Evolutionary conservation across 2,329 filamentous ascomycete species (phyloP).

Genomic region (Ceratocystis albifundus): DNA sequence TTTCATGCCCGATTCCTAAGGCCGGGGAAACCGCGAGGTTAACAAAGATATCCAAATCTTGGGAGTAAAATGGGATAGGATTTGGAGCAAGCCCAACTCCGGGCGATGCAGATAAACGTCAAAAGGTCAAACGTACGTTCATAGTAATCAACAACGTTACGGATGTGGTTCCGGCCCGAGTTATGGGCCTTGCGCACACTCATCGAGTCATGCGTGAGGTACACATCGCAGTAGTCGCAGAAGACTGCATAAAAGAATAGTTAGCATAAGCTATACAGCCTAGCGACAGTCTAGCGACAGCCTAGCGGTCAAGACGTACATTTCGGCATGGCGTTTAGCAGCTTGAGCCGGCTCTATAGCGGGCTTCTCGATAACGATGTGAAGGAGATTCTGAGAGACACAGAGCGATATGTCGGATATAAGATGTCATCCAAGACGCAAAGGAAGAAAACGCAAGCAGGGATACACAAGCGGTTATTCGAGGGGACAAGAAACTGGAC

Average conservation of each 20-base stretch:
- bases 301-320: conserved; percentile 24
- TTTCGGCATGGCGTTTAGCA: conserved; percentile 10
- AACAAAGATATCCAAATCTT: no score
- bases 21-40: neutral
- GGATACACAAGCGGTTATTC: neutral
- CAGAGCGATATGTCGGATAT: neutral
- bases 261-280: neutral
- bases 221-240: conserved; percentile 98
- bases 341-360: neutral
- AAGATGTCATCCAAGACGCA: neutral
- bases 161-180: conserved; percentile 86
- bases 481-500: neutral
- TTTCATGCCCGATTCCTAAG: conserved; percentile 91
- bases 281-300: conserved; percentile 26
- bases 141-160: conserved; percentile 98
- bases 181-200: conserved; percentile 99
- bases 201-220: conserved; percentile 99
- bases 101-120: no score
- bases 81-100: no score
- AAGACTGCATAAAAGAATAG: conserved; percentile 23
- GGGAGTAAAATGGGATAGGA: no score
- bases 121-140: conserved; percentile 51
- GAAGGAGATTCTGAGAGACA: conserved; percentile 9
- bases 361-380: conserved; percentile 23
- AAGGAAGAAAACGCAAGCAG: neutral